Evolutionary conservation across 2,329 filamentous ascomycete species (phyloP).

Genomic region (Berkeleyomyces rouxiae): DNA sequence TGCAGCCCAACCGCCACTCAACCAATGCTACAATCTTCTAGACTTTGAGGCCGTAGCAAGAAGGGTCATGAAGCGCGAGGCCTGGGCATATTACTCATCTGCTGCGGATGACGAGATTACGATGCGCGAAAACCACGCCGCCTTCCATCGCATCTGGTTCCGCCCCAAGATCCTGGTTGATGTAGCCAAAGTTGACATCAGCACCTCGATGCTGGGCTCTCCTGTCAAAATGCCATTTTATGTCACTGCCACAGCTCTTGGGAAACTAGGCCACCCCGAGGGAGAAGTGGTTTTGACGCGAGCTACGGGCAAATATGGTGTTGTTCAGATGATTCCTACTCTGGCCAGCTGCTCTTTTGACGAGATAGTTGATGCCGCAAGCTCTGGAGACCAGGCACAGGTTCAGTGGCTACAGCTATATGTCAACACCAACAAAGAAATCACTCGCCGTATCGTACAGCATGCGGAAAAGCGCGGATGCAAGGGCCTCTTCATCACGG

Average conservation of each 20-base stretch:
- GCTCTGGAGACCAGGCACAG: constrained; percentile 44
- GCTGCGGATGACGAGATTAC: constrained; percentile 56
- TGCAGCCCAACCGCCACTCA: constrained; percentile 57
- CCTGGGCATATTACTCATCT: constrained; percentile 96
- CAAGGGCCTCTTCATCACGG: constrained; percentile 93
- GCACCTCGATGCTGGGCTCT: constrained; percentile 84
- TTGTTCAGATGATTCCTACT: constrained; percentile 97
- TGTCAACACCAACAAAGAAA: constrained; percentile 85
- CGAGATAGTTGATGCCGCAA: constrained; percentile 75
- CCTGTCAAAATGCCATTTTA: constrained; percentile 82
- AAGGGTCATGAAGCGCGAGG: constrained; percentile 83
- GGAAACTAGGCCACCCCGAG: constrained; percentile 85
- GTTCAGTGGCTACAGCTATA: constrained; percentile 95
- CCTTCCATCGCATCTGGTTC: constrained; percentile 97
- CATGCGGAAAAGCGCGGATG: constrained; percentile 86
- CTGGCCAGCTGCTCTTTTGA: constrained; percentile 94
- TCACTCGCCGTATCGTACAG: constrained; percentile 78
- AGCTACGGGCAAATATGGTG: constrained; percentile 68
- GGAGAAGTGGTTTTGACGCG: constrained; percentile 84
- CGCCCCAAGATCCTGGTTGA: constrained; percentile 76
- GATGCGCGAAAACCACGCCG: constrained; percentile 83
- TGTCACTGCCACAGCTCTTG: constrained; percentile 86
- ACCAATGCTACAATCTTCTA: constrained; percentile 82
- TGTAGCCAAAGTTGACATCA: constrained; percentile 72
- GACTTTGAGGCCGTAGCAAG: constrained; percentile 93